Base-by-base conservation (phyloP, 139 green algal species). In the Auxenochlorella protothecoides region DNA sequence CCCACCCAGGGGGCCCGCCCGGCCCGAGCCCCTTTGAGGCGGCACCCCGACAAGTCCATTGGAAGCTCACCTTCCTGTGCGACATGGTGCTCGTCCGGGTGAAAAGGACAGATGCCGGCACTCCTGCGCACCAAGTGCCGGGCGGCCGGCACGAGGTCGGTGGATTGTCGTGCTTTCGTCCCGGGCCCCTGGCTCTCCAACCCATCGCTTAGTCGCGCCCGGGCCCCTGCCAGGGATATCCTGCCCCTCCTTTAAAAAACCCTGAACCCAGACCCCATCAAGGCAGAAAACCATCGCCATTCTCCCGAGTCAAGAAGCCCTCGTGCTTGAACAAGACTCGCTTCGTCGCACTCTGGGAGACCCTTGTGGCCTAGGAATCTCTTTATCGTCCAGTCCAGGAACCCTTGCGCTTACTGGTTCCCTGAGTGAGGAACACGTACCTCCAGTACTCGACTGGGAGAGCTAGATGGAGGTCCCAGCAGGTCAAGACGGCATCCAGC, bases 401-500 rank as follows among this genome's bases (percentile, higher is more conserved):
- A 44, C 27, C 27, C 27, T 44, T 44, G 27, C 27, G 27, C 27
- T 44, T 44, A 44, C 27, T 44, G 27, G 27, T 44, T 44, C 27
- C 27, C 27, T 44, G 27, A 44, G 27, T 44, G 27, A 44, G 27
- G 27, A 44, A 44, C 27, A 44, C 27, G 27, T 44, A 44, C 27
- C 27, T 44, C 27, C 27, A 62, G 57, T 15, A 11, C 11, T 62
- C 11, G 11, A 15, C 9, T 62, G 11, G 57, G 11, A 62, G 57
- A 65, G 13, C 6, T 6, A 7, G 56, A 91, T 91, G 87, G 86
- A 92, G 71, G 84, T 91, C 52, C 73, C 80, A 10, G 72, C 83
- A 2, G 85, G 80, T 2, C 82, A 90, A 14, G 92, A 96, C 74
- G 90, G 91, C 63, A 97, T 97, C 63, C 88, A 97, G 79, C 85